Base-by-base conservation (phyloP, 2,329 filamentous ascomycete species). In the Leptodontidium sp. region DNA sequence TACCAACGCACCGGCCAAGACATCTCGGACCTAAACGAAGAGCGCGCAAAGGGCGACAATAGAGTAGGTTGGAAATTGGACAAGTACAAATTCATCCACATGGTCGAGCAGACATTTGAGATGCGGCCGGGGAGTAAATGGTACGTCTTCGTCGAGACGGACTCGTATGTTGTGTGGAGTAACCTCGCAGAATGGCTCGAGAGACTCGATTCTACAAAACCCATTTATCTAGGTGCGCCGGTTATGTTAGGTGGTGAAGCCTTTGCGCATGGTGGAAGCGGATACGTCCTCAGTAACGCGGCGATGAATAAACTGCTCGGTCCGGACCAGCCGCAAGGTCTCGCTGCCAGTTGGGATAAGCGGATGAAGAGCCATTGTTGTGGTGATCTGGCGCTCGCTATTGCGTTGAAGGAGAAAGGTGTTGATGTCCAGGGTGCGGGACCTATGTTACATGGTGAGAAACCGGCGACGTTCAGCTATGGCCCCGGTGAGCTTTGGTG, bases 41-140 rank as follows among this genome's bases (percentile, higher is more conserved):
- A 71, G 2, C 58, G 45, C 12, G 53, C 21, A 1, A 65, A 70
- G n/a, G 69, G 65, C 1, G 65, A 72, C 57, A 50, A 38, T 1
- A 55, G 73, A n/a, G 78, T 82, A 26, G 82, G 81, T 1, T 89
- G 86, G 87, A 81, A 79, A 21, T 77, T 89, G 49, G 87, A 89
- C 79, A 88, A 88, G 78, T 89, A 87, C 80, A 89, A 89, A 78
- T 88, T 87, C 75, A 80, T 88, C 57, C 86, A 88, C 75, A 87
- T 88, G 75, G 83, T 86, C 14, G 83, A 87, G 77, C 86, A 87
- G 78, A 77, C 84, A 0, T 88, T 83, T 72, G 74, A 78, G 29
- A 77, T 84, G 77, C 81, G 83, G 9, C 86, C 86, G 11, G 75
- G 81, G 67, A 83, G 83, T 67, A 84, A 88, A 71, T 89, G 87